Conservation (phyloP, 2,329 filamentous ascomycete genomes). For the Diaporthe eres region DNA sequence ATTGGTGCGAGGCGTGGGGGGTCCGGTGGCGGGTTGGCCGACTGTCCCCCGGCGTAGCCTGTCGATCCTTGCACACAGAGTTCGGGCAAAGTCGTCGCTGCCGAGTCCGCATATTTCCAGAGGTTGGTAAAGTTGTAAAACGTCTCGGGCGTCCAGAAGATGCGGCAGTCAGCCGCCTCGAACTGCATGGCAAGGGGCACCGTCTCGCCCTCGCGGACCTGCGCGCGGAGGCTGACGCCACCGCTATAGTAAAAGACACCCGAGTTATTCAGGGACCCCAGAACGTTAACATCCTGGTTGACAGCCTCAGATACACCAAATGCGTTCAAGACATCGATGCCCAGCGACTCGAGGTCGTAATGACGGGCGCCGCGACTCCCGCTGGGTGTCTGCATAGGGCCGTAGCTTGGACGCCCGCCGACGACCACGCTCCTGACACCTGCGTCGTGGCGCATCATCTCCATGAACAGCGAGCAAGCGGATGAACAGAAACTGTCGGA, state of each 20-base stretch:
- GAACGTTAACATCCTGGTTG: neutral
- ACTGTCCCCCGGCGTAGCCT: neutral
- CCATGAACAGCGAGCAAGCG: constrained; percentile 50
- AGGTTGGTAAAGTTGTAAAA: constrained; percentile 63
- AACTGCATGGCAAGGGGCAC: constrained; percentile 72
- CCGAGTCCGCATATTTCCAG: constrained; percentile 56
- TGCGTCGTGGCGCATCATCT: constrained; percentile 48
- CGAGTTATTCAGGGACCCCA: constrained; percentile 30
- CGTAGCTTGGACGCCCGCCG: constrained; percentile 69
- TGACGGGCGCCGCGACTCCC: constrained; percentile 70
- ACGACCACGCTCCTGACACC: constrained; percentile 70
- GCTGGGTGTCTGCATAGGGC: constrained; percentile 73
- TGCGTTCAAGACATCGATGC: constrained; percentile 28
- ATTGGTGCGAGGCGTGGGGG: too few relatives aligned
- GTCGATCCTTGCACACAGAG: neutral
- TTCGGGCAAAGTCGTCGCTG: neutral
- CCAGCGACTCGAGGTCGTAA: constrained; percentile 44
- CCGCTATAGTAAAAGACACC: constrained; percentile 41
- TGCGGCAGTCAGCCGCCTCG: constrained; percentile 71
- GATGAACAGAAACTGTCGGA: constrained; percentile 51
- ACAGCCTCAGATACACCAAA: neutral
- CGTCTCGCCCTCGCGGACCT: constrained; percentile 44
- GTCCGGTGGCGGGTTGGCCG: neutral
- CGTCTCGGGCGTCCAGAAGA: constrained; percentile 71
- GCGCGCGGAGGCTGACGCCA: constrained; percentile 47